phyloP scores from a whole-genome alignment of 192 early-diverging fungal genomes.

The Rhizophagus prolifer region DNA sequence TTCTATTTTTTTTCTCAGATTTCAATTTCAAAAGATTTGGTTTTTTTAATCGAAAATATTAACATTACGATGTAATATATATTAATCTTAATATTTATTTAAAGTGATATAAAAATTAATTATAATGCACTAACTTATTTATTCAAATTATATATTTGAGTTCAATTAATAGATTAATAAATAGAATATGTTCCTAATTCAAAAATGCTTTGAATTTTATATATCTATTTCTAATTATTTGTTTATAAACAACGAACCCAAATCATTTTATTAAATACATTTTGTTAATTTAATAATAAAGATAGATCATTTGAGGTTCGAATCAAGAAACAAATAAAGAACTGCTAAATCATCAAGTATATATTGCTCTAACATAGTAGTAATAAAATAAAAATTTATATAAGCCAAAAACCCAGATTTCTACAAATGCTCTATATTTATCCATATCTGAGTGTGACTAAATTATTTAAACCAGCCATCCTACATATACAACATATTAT shows the following conservation, averaged over 20 bases:
- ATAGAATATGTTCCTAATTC: too few species aligned
- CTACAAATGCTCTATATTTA: slow-evolving; percentile 24
- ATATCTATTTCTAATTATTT: neutral
- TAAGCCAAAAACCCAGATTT: slow-evolving; percentile 8
- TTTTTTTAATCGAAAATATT: too few species aligned
- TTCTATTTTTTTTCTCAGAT: too few species aligned
- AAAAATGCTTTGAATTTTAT: too few species aligned
- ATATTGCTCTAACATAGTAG: neutral
- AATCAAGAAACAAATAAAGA: neutral
- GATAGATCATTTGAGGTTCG: neutral
- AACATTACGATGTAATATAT: too few species aligned
- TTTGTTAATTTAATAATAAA: neutral
- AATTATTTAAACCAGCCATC: slow-evolving; percentile 13
- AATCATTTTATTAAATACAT: neutral
- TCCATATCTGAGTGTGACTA: slow-evolving; percentile 8
- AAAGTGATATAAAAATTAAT: too few species aligned
- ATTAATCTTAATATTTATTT: too few species aligned
- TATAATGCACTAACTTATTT: too few species aligned
- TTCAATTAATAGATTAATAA: too few species aligned
- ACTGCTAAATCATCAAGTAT: neutral
- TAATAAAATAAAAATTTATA: neutral
- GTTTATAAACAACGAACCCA: neutral
- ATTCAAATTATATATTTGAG: too few species aligned
- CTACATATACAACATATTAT: neutral
- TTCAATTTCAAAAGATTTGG: too few species aligned